Percentiles rank a stretch among this genome's conserved stretches.
These are phyloP conservation scores for Boletales sp. DNA, from an alignment of 768 basidiomycete genomes.

Conservation along the genomic window DNA sequence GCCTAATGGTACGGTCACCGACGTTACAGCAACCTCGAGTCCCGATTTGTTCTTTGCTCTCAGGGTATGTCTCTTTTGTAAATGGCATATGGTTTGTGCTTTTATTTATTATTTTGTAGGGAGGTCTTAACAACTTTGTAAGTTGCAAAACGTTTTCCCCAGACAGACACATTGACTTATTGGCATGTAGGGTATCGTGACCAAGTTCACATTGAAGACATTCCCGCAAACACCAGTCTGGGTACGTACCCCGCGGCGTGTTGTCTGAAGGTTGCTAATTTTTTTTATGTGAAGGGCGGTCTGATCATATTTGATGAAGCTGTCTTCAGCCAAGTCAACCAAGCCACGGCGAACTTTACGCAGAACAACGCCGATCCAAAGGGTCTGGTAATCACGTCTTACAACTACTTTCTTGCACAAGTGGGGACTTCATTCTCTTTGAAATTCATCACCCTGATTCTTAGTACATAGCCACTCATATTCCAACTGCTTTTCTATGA, in stretches of 20 bases:
- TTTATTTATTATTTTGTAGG: slow-evolving; percentile 31
- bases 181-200: slow-evolving; percentile 49
- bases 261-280: neutral
- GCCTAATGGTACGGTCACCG: slow-evolving; percentile 37
- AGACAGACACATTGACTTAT: neutral
- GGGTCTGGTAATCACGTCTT: slow-evolving; percentile 39
- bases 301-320: slow-evolving; percentile 29
- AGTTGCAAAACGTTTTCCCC: neutral
- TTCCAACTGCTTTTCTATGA: too few relatives aligned
- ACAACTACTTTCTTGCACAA: slow-evolving; percentile 26
- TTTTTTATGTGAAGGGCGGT: slow-evolving; percentile 42
- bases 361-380: slow-evolving; percentile 19
- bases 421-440: neutral
- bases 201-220: slow-evolving; percentile 50
- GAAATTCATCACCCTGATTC: neutral
- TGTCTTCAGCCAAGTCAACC: slow-evolving; percentile 8
- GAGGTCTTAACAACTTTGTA: slow-evolving; percentile 62
- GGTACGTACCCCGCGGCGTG: slow-evolving; percentile 35
- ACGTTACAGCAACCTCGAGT: slow-evolving; percentile 30
- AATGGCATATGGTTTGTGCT: neutral
- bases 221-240: slow-evolving; percentile 56
- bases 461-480: neutral
- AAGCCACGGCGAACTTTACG: slow-evolving; percentile 20
- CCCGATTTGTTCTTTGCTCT: slow-evolving; percentile 44
- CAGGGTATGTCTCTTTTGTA: slow-evolving; percentile 26